Evolutionary conservation across 23 red algal species (phyloP), one percentile per base, ranked within the genome.

Genomic region (Gracilaria domingensis): DNA sequence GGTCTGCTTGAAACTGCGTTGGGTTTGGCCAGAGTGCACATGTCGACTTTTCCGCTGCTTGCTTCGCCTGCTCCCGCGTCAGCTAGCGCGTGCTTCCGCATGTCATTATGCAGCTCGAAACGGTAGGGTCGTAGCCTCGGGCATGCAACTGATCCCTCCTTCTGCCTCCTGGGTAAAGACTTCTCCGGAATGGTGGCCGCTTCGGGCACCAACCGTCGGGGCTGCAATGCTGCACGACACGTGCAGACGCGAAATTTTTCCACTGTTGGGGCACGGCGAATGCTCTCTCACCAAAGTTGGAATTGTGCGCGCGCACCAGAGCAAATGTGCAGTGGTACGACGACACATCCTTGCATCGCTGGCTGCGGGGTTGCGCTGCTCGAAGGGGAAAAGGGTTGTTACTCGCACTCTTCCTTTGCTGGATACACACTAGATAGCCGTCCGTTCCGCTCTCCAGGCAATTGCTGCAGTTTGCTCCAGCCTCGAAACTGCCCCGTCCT

Each of bases 291-390:
- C 4, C 16, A 69, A 69, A 69, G 64, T 69, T 69, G 64, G 64
- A 69, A 69, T 69, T 69, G 16, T 69, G 64, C 64, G 64, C 64
- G 64, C 64, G 30, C 64, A 18, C 64, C 29, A 36, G 28, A 69
- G 64, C 64, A 32, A 69, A 34, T 69, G 64, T 37, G 51, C 18
- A 7, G 18, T 2, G 51, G 51, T 55, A 55, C 51, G 51, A 55
- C 11, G 51, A 55, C 51, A 14, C 17, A 8, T 8, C 17, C 51
- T 32, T 69, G 64, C 64, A 69, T 69, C 64, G 64, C 64, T 36
- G 64, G 16, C 64, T 55, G 51, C 51, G 13, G 13, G 32, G 4
- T 23, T 18, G 4, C 38, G 64, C 20, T 18, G 64, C 64, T 34
- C 28, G 8, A 69, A 69, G 32, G 26, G 32, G 32, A 37, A 55